Base-by-base conservation (phyloP, 495 filamentous ascomycete species). In the Penicillium lagena region DNA sequence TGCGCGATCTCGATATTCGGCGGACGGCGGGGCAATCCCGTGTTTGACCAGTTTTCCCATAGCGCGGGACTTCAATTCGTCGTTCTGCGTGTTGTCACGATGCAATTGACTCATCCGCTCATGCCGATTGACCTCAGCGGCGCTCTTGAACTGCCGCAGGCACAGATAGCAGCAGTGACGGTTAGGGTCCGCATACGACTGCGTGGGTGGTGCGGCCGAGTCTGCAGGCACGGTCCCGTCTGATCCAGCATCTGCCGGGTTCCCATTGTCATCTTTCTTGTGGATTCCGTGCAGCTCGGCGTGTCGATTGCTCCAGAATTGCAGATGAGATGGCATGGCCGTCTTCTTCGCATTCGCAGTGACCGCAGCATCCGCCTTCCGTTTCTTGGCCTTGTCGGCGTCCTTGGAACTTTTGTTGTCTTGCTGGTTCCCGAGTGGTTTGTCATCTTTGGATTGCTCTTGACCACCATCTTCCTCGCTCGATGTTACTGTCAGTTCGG, bases 271-370 rank as follows among this genome's bases (percentile, higher is more conserved):
- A 44, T 47, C 67, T 42, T 59, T 64, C 22, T 22, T 22, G 32
- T 63, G 54, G 17, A 70, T 67, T 1, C 86, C 84, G 50, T 91
- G 88, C 33, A 96, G 69, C 58, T 96, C 88, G 0, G 85, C 87
- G 54, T 89, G 86, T 22, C 87, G 86, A 54, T 90, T 85, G 40
- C 83, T 80, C 90, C 90, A 96, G 62, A 90, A 86, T 64, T 93
- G 84, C 30, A 96, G 72, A 53, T 94, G 86, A 12, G 78, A 70
- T 2, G 80, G 77, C 41, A 77, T 66, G 9, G 76, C 69, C 30
- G 64, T 55, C 40, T 76, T 78, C 48, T 73, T 76, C n/a, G 72
- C 49, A 4, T 63, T 68, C 12, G 61, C 56, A 28, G 51, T 70
- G 15, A 64, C 49, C 4, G 63, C 42, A 5, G 60, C 53, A 27